Conservation (phyloP, 2,329 filamentous ascomycete genomes). For the Westerdykella sp. region DNA sequence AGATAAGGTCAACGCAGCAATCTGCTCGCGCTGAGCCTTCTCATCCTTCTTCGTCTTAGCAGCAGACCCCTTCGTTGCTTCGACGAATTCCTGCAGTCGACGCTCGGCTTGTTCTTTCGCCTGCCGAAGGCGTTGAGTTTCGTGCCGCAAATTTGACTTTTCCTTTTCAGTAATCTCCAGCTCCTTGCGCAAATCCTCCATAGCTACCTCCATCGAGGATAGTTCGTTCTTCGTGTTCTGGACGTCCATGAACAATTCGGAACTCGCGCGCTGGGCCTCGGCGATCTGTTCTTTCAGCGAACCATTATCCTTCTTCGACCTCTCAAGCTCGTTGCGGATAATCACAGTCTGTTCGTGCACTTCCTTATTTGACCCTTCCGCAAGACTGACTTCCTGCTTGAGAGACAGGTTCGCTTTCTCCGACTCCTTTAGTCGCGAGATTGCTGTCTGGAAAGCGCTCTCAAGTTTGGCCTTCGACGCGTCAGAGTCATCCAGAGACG, state of each 20-base stretch:
- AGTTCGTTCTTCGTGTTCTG: constrained; percentile 19
- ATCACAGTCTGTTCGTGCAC: neutral
- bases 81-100: constrained; percentile 3
- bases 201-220: constrained; percentile 16
- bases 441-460: neutral
- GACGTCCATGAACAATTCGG: constrained; percentile 16
- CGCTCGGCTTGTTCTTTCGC: constrained; percentile 8
- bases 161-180: constrained; percentile 17
- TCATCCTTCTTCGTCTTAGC: constrained; percentile 3
- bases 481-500: too few relatives aligned
- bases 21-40: neutral
- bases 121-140: constrained; percentile 14
- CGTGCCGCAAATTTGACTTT: constrained; percentile 11
- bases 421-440: neutral
- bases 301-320: constrained; percentile 14
- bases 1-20: neutral
- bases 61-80: constrained; percentile 2
- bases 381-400: neutral
- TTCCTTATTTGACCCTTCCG: neutral
- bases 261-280: constrained; percentile 13
- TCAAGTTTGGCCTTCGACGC: constrained; percentile 2
- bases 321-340: constrained; percentile 20
- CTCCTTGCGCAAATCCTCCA: constrained; percentile 14
- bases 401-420: neutral
- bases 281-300: constrained; percentile 17